These are phyloP conservation scores for Phytophthora macrochlamydospora DNA, from an alignment of 352 stramenopile species.

Conservation along the genomic window DNA sequence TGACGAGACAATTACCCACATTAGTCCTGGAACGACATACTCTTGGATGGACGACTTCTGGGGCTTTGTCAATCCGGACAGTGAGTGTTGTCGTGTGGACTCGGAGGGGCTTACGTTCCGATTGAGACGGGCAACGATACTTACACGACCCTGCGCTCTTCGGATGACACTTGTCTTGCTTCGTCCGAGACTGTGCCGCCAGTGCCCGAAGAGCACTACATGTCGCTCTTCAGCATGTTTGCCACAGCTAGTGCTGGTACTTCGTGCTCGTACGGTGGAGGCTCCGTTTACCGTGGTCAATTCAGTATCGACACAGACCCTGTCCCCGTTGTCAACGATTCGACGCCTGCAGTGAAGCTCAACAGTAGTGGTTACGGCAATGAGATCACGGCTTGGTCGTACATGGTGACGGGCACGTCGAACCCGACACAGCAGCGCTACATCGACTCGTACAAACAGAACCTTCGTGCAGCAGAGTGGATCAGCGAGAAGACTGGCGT, in stretches of 20 bases:
- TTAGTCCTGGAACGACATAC: constrained; percentile 61
- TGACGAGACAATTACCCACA: constrained; percentile 49
- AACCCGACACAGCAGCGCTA: constrained; percentile 62
- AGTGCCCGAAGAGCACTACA: constrained; percentile 58
- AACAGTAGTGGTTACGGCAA: constrained; percentile 55
- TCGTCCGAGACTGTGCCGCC: constrained; percentile 36
- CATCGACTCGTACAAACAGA: constrained; percentile 70
- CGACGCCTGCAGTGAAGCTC: constrained; percentile 48
- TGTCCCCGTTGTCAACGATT: constrained; percentile 47
- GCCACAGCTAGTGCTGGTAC: constrained; percentile 59
- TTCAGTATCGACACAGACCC: constrained; percentile 68
- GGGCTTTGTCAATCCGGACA: constrained; percentile 65
- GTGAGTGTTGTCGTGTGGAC: constrained; percentile 66
- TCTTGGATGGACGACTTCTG: constrained; percentile 78
- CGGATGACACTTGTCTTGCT: constrained; percentile 20
- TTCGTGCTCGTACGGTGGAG: constrained; percentile 69
- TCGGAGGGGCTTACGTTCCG: constrained; percentile 45
- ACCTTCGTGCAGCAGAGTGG: constrained; percentile 48
- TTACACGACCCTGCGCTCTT: constrained; percentile 45
- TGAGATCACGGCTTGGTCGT: constrained; percentile 67
- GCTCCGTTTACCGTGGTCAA: constrained; percentile 65
- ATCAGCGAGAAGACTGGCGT: constrained; percentile 67
- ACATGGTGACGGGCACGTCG: constrained; percentile 67
- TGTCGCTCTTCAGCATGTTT: constrained; percentile 82
- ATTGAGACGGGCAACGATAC: constrained; percentile 51